Evolutionary conservation across 306 rosid genomes (phyloP), one percentile per base, ranked within the genome.

Genomic region (Sphenostylis stenocarpa): DNA sequence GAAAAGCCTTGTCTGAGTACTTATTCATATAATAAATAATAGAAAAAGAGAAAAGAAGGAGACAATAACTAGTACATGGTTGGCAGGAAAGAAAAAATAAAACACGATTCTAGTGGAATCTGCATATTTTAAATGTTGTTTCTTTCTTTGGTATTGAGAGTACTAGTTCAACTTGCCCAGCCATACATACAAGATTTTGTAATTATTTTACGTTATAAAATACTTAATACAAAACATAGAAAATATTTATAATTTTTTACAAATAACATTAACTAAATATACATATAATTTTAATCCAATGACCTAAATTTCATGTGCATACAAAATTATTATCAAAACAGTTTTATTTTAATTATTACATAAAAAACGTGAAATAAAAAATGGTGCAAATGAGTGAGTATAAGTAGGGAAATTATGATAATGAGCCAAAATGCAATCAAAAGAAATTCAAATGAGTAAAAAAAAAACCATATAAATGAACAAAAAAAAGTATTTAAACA

Each of bases 141-240:
- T 55, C 38, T 66, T 34, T 73, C 23, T 74, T 52, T n/a, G 12
- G 15, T 49, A n/a, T 44, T 81, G 45, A 55, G 72, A 43, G 60
- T 75, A 56, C 55, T n/a, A n/a, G 55, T 48, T 48, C n/a, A 48
- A 48, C n/a, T n/a, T n/a, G 3, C 21, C 23, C 5, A 53, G 28
- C 5, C 20, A 20, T 10, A 17, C 0, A 19, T 17, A 45, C 17
- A 45, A 7, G 1, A 16, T 41, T 45, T 45, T 13, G n/a, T n/a
- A 9, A 38, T 38, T 47, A n/a, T 16, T 47, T 47, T 49, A 17
- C 56, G 7, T 17, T 2, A n/a, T 6, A 49, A 49, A 49, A 49
- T 49, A 2, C 12, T 16, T 8, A 38, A 9, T 38, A 38, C 13
- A 38, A 13, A 38, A 38, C 43, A 38, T 38, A 9, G 43, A 38